Evolutionary conservation across 2,329 filamentous ascomycete species (phyloP).

Genomic region (Paraconiothyrium sp.): DNA sequence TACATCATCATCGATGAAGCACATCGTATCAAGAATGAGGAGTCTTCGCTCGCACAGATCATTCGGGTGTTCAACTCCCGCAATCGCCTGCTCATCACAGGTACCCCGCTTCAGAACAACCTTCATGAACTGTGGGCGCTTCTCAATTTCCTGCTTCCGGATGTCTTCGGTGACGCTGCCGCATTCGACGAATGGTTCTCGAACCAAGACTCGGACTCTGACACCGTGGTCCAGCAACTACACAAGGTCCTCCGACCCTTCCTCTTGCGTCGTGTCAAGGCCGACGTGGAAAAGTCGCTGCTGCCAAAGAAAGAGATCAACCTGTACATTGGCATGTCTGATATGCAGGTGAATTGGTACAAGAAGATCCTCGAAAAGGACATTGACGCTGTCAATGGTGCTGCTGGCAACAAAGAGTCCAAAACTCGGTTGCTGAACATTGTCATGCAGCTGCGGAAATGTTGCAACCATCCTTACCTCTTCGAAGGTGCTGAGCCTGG

Average conservation of each 20-base stretch:
- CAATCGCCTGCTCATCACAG: constrained; percentile 94
- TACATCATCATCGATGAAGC: constrained; percentile 99
- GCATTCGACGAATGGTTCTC: constrained; percentile 99
- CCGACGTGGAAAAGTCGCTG: constrained; percentile 96
- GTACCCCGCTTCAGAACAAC: constrained; percentile 97
- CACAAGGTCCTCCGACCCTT: constrained; percentile 94
- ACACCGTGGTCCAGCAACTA: constrained; percentile 94
- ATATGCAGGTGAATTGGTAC: constrained; percentile 99
- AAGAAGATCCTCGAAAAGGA: constrained; percentile 99
- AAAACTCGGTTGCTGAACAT: constrained; percentile 98
- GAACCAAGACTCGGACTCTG: constrained; percentile 86
- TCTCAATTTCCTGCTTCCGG: constrained; percentile 95
- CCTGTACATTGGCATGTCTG: constrained; percentile 96
- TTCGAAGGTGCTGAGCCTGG: constrained; percentile 98
- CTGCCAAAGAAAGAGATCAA: constrained; percentile 98
- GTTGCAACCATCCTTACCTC: constrained; percentile 97
- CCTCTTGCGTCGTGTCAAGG: constrained; percentile 93
- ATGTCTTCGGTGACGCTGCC: constrained; percentile 95
- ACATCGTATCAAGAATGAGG: constrained; percentile 99
- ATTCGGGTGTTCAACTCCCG: constrained; percentile 96
- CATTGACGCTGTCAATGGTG: constrained; percentile 97
- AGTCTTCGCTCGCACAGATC: constrained; percentile 95
- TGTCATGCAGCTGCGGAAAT: constrained; percentile 99
- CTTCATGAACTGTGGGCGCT: constrained; percentile 97
- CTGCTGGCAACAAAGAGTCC: constrained; percentile 93